These are phyloP conservation scores for Albugo laibachii DNA, from an alignment of 352 stramenopile genomes.

Conservation along the genomic window DNA sequence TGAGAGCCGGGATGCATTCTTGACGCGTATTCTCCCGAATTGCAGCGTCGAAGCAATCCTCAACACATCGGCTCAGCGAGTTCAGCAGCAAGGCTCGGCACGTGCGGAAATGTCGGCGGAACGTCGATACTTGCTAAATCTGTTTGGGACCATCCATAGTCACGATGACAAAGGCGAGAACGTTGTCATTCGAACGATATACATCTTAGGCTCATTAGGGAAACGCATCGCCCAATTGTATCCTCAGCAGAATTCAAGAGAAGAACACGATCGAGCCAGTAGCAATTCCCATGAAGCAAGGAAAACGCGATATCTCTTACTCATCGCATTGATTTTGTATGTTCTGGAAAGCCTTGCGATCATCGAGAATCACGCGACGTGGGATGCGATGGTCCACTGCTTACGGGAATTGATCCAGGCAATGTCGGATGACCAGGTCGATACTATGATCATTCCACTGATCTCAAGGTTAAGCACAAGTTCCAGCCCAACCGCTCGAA, in stretches of 20 bases:
- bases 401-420: slow-evolving; percentile 49
- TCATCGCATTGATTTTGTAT: slow-evolving; percentile 57
- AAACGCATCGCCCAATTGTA: slow-evolving; percentile 46
- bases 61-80: slow-evolving; percentile 5
- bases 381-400: slow-evolving; percentile 75
- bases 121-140: slow-evolving; percentile 55
- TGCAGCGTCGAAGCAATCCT: slow-evolving; percentile 6
- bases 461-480: slow-evolving; percentile 65
- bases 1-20: slow-evolving; percentile 30
- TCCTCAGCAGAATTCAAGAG: neutral
- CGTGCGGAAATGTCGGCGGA: slow-evolving; percentile 44
- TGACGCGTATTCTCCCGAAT: slow-evolving; percentile 14
- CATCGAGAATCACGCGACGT: slow-evolving; percentile 79
- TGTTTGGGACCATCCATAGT: slow-evolving; percentile 70
- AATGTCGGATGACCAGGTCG: slow-evolving; percentile 35
- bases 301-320: slow-evolving; percentile 26
- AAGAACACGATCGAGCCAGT: slow-evolving; percentile 3
- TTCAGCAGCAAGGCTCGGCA: slow-evolving; percentile 3
- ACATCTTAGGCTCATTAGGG: slow-evolving; percentile 61
- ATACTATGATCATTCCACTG: slow-evolving; percentile 52
- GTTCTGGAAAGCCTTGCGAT: slow-evolving; percentile 74
- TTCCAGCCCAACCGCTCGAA: slow-evolving; percentile 61
- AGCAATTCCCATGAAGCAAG: slow-evolving; percentile 1
- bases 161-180: slow-evolving; percentile 78
- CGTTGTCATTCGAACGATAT: slow-evolving; percentile 64